Evolutionary conservation across 176 grass and related monocot genomes (phyloP).

Genomic region (Pontederia paniculata): DNA sequence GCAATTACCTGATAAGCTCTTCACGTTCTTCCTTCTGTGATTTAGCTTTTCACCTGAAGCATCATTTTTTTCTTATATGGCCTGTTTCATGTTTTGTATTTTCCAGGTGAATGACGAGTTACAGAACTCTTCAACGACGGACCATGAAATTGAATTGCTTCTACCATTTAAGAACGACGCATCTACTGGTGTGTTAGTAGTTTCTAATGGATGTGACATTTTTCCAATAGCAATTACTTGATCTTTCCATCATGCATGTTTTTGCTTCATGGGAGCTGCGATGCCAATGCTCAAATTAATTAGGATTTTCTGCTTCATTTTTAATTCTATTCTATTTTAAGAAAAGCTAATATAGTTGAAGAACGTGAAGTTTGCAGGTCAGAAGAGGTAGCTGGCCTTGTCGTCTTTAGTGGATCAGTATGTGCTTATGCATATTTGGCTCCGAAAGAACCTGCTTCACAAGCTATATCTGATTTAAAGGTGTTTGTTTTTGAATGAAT

Average conservation of each 20-base stretch:
- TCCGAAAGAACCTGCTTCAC: slow-evolving; percentile 59
- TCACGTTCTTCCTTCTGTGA: not conserved
- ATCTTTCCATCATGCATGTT: slow-evolving; percentile 10
- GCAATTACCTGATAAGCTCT: not conserved
- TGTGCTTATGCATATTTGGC: slow-evolving; percentile 59
- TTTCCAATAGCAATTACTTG: slow-evolving; percentile 4
- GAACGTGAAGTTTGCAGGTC: slow-evolving; percentile 65
- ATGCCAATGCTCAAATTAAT: not conserved
- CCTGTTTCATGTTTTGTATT: slow-evolving; percentile 1
- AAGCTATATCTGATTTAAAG: slow-evolving; percentile 95
- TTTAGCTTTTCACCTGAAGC: not conserved
- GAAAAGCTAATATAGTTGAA: slow-evolving; percentile 22
- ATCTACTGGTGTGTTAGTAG: slow-evolving; percentile 29
- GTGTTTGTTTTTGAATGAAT: slow-evolving; percentile 23
- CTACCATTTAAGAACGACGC: slow-evolving; percentile 53
- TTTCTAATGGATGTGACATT: not conserved
- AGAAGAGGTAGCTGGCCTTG: slow-evolving; percentile 59
- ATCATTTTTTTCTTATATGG: slow-evolving; percentile 11
- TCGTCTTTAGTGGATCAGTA: slow-evolving; percentile 61
- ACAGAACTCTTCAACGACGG: slow-evolving; percentile 24
- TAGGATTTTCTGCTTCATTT: not conserved
- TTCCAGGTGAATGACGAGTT: slow-evolving; percentile 44
- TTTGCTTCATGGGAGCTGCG: slow-evolving; percentile 9
- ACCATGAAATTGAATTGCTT: slow-evolving; percentile 59
- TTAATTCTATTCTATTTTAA: not conserved